These are phyloP conservation scores for Choanephora cucurbitarum DNA, from an alignment of 371 early-diverging fungal species.

Conservation along the genomic window DNA sequence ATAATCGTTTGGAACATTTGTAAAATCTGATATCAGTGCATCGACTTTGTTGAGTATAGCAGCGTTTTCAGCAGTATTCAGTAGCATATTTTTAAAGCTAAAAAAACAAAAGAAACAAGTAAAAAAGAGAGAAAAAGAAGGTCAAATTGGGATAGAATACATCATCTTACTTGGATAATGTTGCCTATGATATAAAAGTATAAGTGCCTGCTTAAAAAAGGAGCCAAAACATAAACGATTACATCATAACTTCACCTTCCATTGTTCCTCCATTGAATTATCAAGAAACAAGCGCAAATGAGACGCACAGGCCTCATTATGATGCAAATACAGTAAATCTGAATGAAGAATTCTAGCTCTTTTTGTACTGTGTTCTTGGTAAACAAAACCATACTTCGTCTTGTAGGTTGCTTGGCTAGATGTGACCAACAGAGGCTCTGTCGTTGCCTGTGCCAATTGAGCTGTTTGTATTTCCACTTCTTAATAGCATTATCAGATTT, in stretches of 20 bases:
- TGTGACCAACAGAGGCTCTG: slow-evolving; percentile 2
- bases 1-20: slow-evolving; percentile 17
- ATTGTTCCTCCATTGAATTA: not conserved
- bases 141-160: too few relatives aligned
- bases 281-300: slow-evolving; percentile 30
- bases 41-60: slow-evolving; percentile 11
- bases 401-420: slow-evolving; percentile 6
- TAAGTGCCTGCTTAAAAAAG: not conserved
- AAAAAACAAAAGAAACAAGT: slow-evolving; percentile 3
- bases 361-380: not conserved
- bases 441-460: too few relatives aligned
- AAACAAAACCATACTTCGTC: slow-evolving; percentile 5
- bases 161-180: slow-evolving; percentile 1
- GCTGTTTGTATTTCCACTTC: too few relatives aligned
- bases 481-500: too few relatives aligned
- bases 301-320: slow-evolving; percentile 17
- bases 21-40: slow-evolving; percentile 18
- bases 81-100: slow-evolving; percentile 14
- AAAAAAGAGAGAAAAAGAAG: not conserved
- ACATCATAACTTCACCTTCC: not conserved
- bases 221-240: not conserved
- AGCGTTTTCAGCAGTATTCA: not conserved
- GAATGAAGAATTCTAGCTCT: slow-evolving; percentile 11
- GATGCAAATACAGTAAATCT: slow-evolving; percentile 17
- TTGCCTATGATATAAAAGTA: slow-evolving; percentile 1